These are phyloP conservation scores for Stipa capillata DNA, from an alignment of 176 grass and related monocot species.

Conservation along the genomic window DNA sequence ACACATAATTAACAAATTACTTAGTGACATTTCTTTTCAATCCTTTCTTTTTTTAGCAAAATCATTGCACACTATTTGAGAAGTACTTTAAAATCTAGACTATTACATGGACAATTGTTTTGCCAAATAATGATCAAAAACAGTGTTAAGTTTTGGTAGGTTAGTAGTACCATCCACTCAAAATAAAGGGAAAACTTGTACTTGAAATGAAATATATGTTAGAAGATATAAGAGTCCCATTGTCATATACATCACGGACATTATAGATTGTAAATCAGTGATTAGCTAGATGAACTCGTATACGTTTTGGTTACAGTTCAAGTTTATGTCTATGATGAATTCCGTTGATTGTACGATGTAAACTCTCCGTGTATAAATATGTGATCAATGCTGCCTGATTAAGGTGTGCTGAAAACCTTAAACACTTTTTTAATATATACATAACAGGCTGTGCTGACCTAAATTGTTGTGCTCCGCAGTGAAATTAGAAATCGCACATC, in stretches of 20 bases:
- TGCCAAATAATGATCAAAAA: background rate
- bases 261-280: no score
- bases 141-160: background rate
- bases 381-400: no score
- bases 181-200: background rate
- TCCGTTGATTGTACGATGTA: no score
- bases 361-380: no score
- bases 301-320: no score
- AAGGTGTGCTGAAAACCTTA: no score
- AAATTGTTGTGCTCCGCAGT: background rate
- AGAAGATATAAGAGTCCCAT: no score
- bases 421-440: no score
- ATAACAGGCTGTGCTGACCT: background rate
- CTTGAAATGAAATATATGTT: background rate
- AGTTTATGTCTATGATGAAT: no score
- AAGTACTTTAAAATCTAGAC: background rate
- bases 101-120: background rate
- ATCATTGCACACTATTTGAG: background rate
- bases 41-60: background rate
- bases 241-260: no score
- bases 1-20: no score
- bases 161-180: background rate
- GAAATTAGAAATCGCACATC: background rate
- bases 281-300: no score
- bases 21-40: background rate